Percentiles rank a stretch among this genome's conserved stretches.
Conservation (phyloP, 2,329 filamentous ascomycete genomes). For the Xylaria sp. region DNA sequence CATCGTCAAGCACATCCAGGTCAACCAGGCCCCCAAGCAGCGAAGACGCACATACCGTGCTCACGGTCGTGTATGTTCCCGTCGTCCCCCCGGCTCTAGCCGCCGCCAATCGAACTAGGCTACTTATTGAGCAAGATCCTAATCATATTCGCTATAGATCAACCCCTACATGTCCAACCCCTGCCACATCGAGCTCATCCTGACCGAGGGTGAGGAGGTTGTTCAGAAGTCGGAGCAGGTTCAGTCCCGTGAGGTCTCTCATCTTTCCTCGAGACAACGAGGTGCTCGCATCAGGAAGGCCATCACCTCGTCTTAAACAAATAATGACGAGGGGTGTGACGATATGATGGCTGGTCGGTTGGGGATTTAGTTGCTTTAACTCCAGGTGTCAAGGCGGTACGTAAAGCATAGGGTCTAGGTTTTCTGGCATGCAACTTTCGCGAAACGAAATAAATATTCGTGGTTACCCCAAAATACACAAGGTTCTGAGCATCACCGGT, state of each 20-base stretch:
- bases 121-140: conserved; percentile 4
- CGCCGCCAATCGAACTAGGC: neutral
- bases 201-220: conserved; percentile 95
- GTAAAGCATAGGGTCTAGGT: conserved; percentile 46
- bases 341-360: conserved; percentile 38
- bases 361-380: conserved; percentile 44
- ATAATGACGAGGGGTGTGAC: conserved; percentile 33
- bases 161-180: conserved; percentile 99
- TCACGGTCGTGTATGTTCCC: conserved; percentile 92
- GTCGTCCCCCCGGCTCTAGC: neutral
- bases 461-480: conserved; percentile 41
- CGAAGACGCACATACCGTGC: conserved; percentile 99
- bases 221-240: conserved; percentile 85
- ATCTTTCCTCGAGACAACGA: conserved; percentile 91
- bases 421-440: conserved; percentile 45
- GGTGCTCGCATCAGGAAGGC: conserved; percentile 70
- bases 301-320: conserved; percentile 66
- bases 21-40: conserved; percentile 99
- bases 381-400: conserved; percentile 47
- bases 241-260: conserved; percentile 66
- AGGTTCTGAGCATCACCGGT: conserved; percentile 32
- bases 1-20: conserved; percentile 99
- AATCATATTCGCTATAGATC: conserved; percentile 67
- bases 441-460: conserved; percentile 40
- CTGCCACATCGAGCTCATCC: conserved; percentile 99